Percentiles rank a stretch among this genome's conserved stretches.
Evolutionary conservation across 2,329 filamentous ascomycete species (phyloP).

Genomic region (Curvularia hawaiiensis): DNA sequence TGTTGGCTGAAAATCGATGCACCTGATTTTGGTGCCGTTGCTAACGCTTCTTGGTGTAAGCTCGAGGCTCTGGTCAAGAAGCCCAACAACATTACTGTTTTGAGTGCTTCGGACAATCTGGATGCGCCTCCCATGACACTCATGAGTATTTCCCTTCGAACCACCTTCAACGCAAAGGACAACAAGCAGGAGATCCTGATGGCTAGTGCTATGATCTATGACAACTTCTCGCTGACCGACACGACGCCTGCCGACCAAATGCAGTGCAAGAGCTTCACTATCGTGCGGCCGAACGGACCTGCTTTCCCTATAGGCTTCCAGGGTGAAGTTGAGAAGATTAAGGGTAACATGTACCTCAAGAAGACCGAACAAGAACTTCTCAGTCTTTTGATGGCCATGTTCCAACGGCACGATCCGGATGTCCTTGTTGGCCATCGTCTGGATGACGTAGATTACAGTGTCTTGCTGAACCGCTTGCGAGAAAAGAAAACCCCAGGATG

Average conservation of each 20-base stretch:
- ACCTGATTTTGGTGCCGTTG: constrained; percentile 80
- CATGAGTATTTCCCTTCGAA: constrained; percentile 93
- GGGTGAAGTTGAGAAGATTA: constrained; percentile 72
- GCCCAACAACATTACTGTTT: constrained; percentile 73
- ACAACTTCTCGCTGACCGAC: constrained; percentile 84
- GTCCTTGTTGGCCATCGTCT: constrained; percentile 92
- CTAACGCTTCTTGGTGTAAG: constrained; percentile 96
- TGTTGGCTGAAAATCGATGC: constrained; percentile 94
- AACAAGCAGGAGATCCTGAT: constrained; percentile 97
- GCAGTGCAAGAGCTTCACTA: constrained; percentile 86
- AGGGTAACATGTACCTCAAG: constrained; percentile 77
- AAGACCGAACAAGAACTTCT: constrained; percentile 85
- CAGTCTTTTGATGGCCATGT: constrained; percentile 84
- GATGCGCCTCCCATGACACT: constrained; percentile 87
- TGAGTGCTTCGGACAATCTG: constrained; percentile 78
- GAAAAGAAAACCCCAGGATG: constrained; percentile 93
- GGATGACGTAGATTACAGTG: constrained; percentile 96
- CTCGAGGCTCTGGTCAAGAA: constrained; percentile 83
- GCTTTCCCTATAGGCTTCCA: constrained; percentile 89
- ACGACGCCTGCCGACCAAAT: constrained; percentile 88
- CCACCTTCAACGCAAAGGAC: constrained; percentile 83
- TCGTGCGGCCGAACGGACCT: constrained; percentile 79
- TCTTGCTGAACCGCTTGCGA: constrained; percentile 82
- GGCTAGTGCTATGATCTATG: constrained; percentile 90
- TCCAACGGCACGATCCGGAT: constrained; percentile 89